Conservation (phyloP, 352 stramenopile species). For the Phytophthora brassicae region DNA sequence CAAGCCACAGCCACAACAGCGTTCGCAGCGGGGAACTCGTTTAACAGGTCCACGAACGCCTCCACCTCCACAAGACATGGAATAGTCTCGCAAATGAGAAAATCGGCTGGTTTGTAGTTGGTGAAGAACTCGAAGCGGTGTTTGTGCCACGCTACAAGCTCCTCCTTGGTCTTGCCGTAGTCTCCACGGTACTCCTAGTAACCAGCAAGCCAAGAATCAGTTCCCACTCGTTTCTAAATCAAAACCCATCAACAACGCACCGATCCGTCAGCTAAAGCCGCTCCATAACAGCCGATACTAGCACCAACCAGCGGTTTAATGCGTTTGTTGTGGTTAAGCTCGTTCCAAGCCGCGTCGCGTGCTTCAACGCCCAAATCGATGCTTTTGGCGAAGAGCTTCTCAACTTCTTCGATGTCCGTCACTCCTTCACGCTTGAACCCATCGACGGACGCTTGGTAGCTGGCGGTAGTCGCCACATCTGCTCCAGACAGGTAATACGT, state of each 20-base stretch:
- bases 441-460: constrained; percentile 86
- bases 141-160: constrained; percentile 78
- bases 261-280: constrained; percentile 81
- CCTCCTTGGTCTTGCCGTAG: constrained; percentile 66
- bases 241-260: constrained; percentile 41
- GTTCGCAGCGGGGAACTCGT: constrained; percentile 55
- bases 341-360: constrained; percentile 55
- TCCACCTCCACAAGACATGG: constrained; percentile 82
- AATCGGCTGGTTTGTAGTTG: constrained; percentile 51
- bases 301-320: constrained; percentile 76
- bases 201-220: not conserved
- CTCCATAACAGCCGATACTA: constrained; percentile 87
- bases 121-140: constrained; percentile 75
- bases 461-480: constrained; percentile 79
- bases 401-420: constrained; percentile 43
- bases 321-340: constrained; percentile 41
- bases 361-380: constrained; percentile 72
- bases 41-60: constrained; percentile 75
- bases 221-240: not conserved
- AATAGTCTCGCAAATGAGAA: constrained; percentile 87
- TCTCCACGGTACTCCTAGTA: constrained; percentile 84
- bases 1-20: constrained; percentile 72
- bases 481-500: constrained; percentile 78
- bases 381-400: constrained; percentile 71
- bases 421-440: constrained; percentile 76